phyloP scores from a whole-genome alignment of 768 basidiomycete genomes.

The Leucosporidium yakuticum region DNA sequence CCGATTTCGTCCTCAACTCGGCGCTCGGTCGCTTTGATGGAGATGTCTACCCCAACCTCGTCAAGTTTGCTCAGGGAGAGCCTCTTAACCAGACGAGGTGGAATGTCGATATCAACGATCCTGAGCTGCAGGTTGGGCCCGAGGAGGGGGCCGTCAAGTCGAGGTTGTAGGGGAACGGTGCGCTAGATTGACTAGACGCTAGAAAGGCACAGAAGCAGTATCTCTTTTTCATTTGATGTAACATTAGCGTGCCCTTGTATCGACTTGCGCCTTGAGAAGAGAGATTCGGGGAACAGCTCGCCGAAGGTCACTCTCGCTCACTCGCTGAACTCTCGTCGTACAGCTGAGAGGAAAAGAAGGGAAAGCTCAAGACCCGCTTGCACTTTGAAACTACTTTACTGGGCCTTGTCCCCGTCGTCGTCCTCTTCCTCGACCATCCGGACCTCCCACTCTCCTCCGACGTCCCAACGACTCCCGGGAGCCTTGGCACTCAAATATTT shows the following conservation, averaged over 20 bases:
- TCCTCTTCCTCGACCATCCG: slow-evolving; percentile 28
- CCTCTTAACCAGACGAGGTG: slow-evolving; percentile 32
- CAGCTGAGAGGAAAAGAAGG: too few relatives aligned
- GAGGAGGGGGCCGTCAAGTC: slow-evolving; percentile 2
- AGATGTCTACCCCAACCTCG: slow-evolving; percentile 18
- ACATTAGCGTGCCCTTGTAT: too few relatives aligned
- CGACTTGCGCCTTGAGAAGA: too few relatives aligned
- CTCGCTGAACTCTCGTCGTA: too few relatives aligned
- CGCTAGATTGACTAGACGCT: too few relatives aligned
- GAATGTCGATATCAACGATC: slow-evolving; percentile 29
- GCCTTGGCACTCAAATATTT: slow-evolving; percentile 90
- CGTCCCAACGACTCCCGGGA: slow-evolving; percentile 85
- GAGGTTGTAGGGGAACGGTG: too few relatives aligned
- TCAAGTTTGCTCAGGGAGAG: slow-evolving; percentile 31
- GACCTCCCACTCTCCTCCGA: slow-evolving; percentile 86
- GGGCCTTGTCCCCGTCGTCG: slow-evolving; percentile 2
- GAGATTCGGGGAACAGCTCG: too few relatives aligned
- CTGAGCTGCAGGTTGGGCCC: slow-evolving; percentile 16
- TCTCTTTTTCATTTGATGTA: too few relatives aligned
- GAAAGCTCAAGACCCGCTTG: background rate
- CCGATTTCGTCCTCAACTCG: slow-evolving; percentile 35
- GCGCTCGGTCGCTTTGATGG: slow-evolving; percentile 29
- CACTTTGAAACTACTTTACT: background rate
- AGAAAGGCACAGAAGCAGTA: too few relatives aligned
- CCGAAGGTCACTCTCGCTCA: too few relatives aligned